phyloP scores from a whole-genome alignment of 208 protist species.

The Acanthamoeba royreba region DNA sequence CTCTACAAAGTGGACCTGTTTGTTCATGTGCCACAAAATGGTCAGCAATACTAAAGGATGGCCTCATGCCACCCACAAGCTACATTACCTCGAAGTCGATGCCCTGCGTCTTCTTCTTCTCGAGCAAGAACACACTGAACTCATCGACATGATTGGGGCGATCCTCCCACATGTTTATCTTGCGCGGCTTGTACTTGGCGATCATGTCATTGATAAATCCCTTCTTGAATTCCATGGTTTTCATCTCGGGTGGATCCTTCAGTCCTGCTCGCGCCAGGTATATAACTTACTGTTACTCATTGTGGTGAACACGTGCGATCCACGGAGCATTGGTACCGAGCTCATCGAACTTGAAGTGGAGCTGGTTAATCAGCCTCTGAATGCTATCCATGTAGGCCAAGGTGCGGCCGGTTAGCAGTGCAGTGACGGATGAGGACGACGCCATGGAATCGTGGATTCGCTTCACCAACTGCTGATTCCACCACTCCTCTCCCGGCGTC shows the following conservation, averaged over 20 bases:
- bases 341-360: neutral
- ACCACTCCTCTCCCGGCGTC: neutral
- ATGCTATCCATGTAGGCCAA: neutral
- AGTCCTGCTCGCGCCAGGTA: neutral
- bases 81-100: neutral
- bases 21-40: neutral
- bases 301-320: no score
- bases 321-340: neutral
- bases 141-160: neutral
- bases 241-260: neutral
- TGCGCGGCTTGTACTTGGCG: neutral
- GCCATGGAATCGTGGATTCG: neutral
- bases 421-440: neutral
- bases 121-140: neutral
- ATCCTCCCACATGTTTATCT: constrained; percentile 31
- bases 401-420: neutral
- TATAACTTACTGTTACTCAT: no score
- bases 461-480: constrained; percentile 16
- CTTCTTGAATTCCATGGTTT: constrained; percentile 31
- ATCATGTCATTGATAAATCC: neutral
- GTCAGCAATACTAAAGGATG: no score
- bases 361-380: neutral
- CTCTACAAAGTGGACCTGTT: neutral
- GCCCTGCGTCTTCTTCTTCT: neutral
- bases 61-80: neutral